Base-by-base conservation (phyloP, 2,329 filamentous ascomycete species). In the Plenodomus lindquistii region DNA sequence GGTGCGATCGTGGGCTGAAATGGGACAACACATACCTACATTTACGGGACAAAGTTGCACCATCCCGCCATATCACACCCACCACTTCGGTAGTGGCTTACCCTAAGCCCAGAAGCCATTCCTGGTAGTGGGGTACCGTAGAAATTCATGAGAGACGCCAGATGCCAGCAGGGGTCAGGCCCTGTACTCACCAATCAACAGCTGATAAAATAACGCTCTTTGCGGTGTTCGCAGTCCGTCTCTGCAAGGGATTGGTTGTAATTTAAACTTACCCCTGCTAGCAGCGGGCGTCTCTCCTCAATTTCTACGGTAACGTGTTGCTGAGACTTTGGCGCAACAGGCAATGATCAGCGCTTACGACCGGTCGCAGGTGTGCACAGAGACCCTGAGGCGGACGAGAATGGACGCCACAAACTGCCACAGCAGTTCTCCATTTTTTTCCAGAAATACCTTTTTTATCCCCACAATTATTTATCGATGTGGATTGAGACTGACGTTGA, bases 321-420 rank as follows among this genome's bases (percentile, higher is more conserved):
- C 6, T 31, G 27, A 31, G 15, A 31, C 16, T 44, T 40, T 16
- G 6, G 40, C 29, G 34, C 42, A 47, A 41, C 36, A 46, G 51
- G 54, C 46, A 58, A 45, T 41, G 57, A 59, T 59, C 55, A 52
- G 40, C 57, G 22, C 48, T 37, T 19, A 37, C 48, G 46, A 42
- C 55, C 48, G 38, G 17, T 27, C 46, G 46, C 51, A 57, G 52
- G 48, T 55, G 40, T 41, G 44, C 57, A n/a, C n/a, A 57, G 53
- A 53, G 59, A 57, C 57, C 41, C 42, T 48, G 47, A 50, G 53
- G 53, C 48, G 48, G 50, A 49, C 52, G 51, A 47, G 60, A 57
- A 64, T 59, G 47, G 35, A 56, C 58, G 59, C 56, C 51, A 57
- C 55, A n/a, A 31, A 31, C 9, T 31, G 35, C 35, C 37, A 20